Evolutionary conservation across 2,329 filamentous ascomycete genomes (phyloP).

Genomic region (Pleomassaria siparia): DNA sequence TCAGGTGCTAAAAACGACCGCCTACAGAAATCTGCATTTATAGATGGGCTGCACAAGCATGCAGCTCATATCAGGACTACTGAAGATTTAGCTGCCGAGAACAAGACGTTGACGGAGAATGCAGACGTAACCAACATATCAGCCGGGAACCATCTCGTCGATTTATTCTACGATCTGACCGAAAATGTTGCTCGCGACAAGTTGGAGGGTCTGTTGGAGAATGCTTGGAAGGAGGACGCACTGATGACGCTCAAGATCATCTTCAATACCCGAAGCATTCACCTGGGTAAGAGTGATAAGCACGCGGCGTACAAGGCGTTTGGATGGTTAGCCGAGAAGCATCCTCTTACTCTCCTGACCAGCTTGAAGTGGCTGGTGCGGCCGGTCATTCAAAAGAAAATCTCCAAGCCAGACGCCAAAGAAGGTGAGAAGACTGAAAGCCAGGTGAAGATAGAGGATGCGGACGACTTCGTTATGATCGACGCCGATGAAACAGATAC

Average conservation of each 20-base stretch:
- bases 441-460: constrained; percentile 9
- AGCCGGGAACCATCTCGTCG: constrained; percentile 51
- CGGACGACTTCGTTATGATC: constrained; percentile 46
- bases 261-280: constrained; percentile 63
- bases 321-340: constrained; percentile 59
- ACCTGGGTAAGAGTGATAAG: constrained; percentile 58
- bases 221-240: constrained; percentile 54
- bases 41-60: constrained; percentile 21
- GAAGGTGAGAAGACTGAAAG: constrained; percentile 1
- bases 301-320: constrained; percentile 55
- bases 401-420: constrained; percentile 37
- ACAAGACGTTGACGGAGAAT: constrained; percentile 58
- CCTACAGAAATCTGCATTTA: constrained; percentile 21
- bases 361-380: constrained; percentile 60
- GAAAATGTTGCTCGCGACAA: constrained; percentile 41
- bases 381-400: constrained; percentile 59
- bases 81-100: constrained; percentile 27
- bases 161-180: constrained; percentile 58
- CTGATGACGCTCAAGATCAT: constrained; percentile 59
- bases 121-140: constrained; percentile 52
- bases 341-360: constrained; percentile 56
- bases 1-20: constrained; percentile 11
- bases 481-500: constrained; percentile 39
- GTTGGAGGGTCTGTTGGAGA: constrained; percentile 48
- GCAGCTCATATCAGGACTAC: constrained; percentile 12